A percentile compares a stretch with the other conserved stretches of the same genome.
Evolutionary conservation across 345 rosid genomes (phyloP).

Genomic region (Salix viminalis): DNA sequence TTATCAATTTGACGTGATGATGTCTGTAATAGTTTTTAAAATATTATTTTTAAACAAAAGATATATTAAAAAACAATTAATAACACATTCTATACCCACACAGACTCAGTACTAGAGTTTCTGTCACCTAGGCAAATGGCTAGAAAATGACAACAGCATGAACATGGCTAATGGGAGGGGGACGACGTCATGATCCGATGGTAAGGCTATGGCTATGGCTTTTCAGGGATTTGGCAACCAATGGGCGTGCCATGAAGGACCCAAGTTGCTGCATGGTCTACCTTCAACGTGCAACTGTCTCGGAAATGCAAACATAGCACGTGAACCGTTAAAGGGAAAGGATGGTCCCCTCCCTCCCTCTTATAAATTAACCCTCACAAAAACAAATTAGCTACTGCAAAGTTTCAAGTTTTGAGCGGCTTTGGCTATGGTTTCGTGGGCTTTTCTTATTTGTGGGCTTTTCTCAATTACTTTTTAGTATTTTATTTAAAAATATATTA

Average conservation of each 20-base stretch:
- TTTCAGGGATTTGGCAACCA: neutral
- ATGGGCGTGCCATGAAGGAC: neutral
- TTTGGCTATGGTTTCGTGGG: neutral
- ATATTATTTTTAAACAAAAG: too few relatives aligned
- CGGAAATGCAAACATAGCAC: constrained; percentile 17
- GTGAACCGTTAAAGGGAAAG: neutral
- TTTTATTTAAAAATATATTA: too few relatives aligned
- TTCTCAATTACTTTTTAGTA: too few relatives aligned
- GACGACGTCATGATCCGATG: neutral
- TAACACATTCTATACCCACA: too few relatives aligned
- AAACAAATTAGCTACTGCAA: neutral
- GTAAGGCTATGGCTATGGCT: neutral
- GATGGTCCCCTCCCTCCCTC: neutral
- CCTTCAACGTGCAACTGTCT: constrained; percentile 23
- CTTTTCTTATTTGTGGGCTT: neutral
- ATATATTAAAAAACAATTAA: too few relatives aligned
- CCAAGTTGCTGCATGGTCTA: constrained; percentile 5
- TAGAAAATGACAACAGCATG: constrained; percentile 14
- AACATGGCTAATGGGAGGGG: constrained; percentile 7
- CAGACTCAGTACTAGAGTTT: neutral
- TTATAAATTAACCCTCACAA: neutral
- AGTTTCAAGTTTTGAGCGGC: neutral
- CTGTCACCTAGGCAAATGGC: neutral
- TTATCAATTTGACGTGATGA: too few relatives aligned
- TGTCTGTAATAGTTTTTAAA: too few relatives aligned